These are phyloP conservation scores for Tetrahymena malaccensis DNA, from an alignment of 73 alveolate genomes.

Conservation along the genomic window DNA sequence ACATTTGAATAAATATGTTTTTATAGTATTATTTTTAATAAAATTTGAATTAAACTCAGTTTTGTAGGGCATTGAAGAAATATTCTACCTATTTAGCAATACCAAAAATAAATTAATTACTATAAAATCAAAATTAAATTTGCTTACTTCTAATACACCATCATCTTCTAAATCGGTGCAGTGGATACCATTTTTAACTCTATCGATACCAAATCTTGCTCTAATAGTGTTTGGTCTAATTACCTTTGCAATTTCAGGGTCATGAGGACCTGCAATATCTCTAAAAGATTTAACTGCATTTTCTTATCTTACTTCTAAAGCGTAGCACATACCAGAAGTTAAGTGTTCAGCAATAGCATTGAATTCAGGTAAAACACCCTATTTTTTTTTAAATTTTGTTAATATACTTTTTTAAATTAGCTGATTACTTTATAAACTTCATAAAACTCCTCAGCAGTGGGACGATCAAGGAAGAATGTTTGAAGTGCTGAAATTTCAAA, in stretches of 20 bases:
- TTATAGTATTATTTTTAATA: neutral
- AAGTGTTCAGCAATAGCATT: conserved; percentile 81
- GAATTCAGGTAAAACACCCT: conserved; percentile 96
- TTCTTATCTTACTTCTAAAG: conserved; percentile 93
- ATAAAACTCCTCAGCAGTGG: conserved; percentile 92
- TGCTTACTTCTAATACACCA: conserved; percentile 79
- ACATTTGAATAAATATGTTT: neutral
- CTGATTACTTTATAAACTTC: conserved; percentile 76
- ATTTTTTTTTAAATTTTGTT: too few relatives aligned
- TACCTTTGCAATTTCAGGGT: conserved; percentile 95
- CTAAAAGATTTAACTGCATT: conserved; percentile 84
- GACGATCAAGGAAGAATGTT: conserved; percentile 79
- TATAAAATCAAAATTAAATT: neutral
- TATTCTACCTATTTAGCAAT: conserved; percentile 49
- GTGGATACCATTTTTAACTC: conserved; percentile 93
- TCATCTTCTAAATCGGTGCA: conserved; percentile 97
- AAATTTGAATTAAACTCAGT: conserved; percentile 1
- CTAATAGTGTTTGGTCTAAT: conserved; percentile 92
- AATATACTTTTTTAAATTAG: too few relatives aligned
- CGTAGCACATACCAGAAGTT: conserved; percentile 91
- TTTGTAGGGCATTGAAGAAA: conserved; percentile 69
- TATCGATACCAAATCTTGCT: conserved; percentile 91
- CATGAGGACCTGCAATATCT: conserved; percentile 94
- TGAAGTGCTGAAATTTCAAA: conserved; percentile 91
- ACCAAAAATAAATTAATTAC: neutral